A percentile compares a stretch with the other conserved stretches of the same genome.
Conservation (phyloP, 176 grass and related monocot genomes). For the Lolium multiflorum region DNA sequence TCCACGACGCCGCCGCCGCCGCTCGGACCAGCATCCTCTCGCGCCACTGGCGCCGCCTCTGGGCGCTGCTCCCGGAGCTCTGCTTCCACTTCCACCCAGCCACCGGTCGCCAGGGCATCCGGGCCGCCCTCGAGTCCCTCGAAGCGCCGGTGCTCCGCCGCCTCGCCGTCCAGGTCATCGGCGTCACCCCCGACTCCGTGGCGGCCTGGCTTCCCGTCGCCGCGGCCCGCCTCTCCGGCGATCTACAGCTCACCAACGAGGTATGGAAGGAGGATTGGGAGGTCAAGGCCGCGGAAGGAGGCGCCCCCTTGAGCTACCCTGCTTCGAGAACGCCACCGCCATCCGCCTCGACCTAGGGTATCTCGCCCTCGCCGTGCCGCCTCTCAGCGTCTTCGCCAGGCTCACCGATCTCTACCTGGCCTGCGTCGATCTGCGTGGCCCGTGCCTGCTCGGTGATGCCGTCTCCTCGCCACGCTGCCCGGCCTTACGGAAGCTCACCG, state of each 20-base stretch:
- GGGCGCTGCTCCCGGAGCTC: slow-evolving; percentile 9
- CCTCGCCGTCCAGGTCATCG: background rate
- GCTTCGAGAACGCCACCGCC: background rate
- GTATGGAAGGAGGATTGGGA: accelerated
- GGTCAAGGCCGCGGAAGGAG: background rate
- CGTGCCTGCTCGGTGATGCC: background rate
- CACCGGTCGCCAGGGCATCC: background rate
- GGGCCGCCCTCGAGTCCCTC: background rate
- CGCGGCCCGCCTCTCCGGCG: background rate
- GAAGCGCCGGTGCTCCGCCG: background rate
- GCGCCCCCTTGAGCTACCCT: background rate
- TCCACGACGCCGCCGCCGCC: background rate
- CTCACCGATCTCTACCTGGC: background rate
- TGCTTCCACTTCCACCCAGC: background rate
- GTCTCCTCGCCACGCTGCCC: background rate
- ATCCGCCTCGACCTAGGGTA: background rate
- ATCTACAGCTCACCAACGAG: background rate
- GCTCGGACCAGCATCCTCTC: slow-evolving; percentile 34
- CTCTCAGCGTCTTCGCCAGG: background rate
- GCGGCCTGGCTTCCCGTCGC: slow-evolving; percentile 16
- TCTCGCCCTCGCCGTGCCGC: background rate
- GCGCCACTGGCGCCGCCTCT: slow-evolving; percentile 9
- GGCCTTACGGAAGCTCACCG: background rate
- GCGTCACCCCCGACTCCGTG: background rate
- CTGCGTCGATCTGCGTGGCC: background rate